Evolutionary conservation across 1,139 yeast genomes (phyloP).

Genomic region (Yamadazyma trypodendri): DNA sequence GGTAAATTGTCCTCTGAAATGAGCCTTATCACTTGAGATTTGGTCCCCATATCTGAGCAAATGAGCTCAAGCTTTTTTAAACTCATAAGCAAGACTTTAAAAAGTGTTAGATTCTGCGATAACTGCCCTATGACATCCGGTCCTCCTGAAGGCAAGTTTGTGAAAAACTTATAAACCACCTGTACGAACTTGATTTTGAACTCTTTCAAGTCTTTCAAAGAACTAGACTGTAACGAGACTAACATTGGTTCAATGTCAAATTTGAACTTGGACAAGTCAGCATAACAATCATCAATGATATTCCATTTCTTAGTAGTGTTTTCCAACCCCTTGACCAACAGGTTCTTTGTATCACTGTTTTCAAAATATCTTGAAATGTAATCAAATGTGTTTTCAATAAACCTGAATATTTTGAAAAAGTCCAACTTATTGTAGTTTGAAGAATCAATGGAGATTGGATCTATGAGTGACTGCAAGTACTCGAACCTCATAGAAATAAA

Average conservation of each 20-base stretch:
- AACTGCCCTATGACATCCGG: conserved; percentile 3
- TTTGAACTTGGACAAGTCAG: conserved; percentile 17
- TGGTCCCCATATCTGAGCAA: conserved; percentile 14
- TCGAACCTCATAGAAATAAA: conserved; percentile 26
- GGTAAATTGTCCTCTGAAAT: conserved; percentile 4
- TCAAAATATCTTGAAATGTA: conserved; percentile 27
- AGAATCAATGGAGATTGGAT: conserved; percentile 1
- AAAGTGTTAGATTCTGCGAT: conserved; percentile 7
- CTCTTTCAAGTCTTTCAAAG: conserved; percentile 13
- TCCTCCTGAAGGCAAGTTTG: conserved; percentile 1
- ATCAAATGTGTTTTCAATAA: conserved; percentile 35
- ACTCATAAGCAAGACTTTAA: conserved; percentile 11
- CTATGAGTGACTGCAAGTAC: conserved; percentile 19
- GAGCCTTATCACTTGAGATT: conserved; percentile 9
- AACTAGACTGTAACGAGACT: conserved; percentile 8
- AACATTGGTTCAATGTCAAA: conserved; percentile 14
- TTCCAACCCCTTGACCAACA: conserved; percentile 19
- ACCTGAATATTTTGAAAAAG: conserved; percentile 29
- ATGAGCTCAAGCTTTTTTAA: conserved; percentile 9
- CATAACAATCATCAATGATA: conserved; percentile 29
- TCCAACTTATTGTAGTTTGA: conserved; percentile 17
- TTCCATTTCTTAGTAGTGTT: conserved; percentile 27
- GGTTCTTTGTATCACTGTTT: conserved; percentile 16
- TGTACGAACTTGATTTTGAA: conserved; percentile 10
- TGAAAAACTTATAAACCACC: conserved; percentile 9